Base-by-base conservation (phyloP, 1,284 basidiomycete species). In the Veloporphyrellus conicus region DNA sequence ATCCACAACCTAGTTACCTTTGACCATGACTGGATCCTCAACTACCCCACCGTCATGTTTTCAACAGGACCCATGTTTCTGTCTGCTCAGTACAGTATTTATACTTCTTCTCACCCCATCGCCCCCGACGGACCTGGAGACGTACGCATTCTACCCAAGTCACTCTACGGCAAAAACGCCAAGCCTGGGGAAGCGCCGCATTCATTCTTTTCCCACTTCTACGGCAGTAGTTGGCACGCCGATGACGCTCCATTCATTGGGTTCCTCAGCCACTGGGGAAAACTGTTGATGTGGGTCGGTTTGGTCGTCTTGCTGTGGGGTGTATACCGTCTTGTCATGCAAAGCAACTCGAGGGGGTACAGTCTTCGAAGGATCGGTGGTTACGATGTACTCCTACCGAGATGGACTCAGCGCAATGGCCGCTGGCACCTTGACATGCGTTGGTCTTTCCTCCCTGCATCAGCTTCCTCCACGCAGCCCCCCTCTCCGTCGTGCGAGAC, bases 21-120 rank as follows among this genome's bases (percentile, higher is more conserved):
- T 67, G 89, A 98, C 71, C 91, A 95, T 69, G 80, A 83, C 46
- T 98, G 91, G 82, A 68, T 96, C 45, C 81, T 93, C 62, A 94
- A 97, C 70, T 99, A 99, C 62, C 95, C 96, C 27, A 99, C 95
- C 29, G 95, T 99, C 72, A 99, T 99, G 95, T 99, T 99, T 73
- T 93, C 92, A 41, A 99, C 96, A 0, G 95, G 95, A 2, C 85
- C 92, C 66, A 92, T 94, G 91, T 91, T 93, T 72, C 69, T 97
- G 20, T 90, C 90, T 3, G 81, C 88, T 18, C 84, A 95, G 68
- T 90, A 93, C 68, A 84, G 89, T 47, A 74, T 90, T 50, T 93
- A 87, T 71, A 80, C 84, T 25, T 75, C 88, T 28, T 77, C 84
- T 16, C 85, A 91, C 53, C 82, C 84, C 16, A 70, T 68, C 22